phyloP scores from a whole-genome alignment of 2,329 filamentous ascomycete genomes.

The Pyrenochaeta sp. region DNA sequence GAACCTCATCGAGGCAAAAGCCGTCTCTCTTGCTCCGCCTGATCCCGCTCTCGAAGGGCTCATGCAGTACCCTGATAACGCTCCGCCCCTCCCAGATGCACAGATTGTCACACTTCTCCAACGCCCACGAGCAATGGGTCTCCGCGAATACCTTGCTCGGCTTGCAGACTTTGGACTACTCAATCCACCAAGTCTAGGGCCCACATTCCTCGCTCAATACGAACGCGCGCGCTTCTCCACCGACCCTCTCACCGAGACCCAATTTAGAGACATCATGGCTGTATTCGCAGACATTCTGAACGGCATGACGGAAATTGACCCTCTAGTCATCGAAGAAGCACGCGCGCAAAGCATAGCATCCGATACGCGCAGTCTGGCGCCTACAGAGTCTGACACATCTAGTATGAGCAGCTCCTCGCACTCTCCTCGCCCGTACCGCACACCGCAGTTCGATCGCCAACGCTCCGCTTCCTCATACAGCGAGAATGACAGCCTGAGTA shows the following conservation, averaged over 20 bases:
- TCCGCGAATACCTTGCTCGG: conserved; percentile 80
- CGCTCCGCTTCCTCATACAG: conserved; percentile 32
- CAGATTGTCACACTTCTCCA: conserved; percentile 76
- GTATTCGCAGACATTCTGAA: conserved; percentile 83
- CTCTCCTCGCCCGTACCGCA: conserved; percentile 37
- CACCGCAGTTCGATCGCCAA: conserved; percentile 32
- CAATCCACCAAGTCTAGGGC: conserved; percentile 57
- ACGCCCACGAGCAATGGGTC: conserved; percentile 72
- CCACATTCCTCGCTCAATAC: conserved; percentile 76
- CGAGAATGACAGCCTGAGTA: conserved; percentile 17
- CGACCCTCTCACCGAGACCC: conserved; percentile 69
- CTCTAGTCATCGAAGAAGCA: conserved; percentile 60
- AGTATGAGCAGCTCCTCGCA: conserved; percentile 27
- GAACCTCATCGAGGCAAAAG: conserved; percentile 90
- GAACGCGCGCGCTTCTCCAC: conserved; percentile 86
- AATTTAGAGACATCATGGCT: conserved; percentile 83
- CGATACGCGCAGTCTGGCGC: conserved; percentile 45
- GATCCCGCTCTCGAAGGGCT: conserved; percentile 53
- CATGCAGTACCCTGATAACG: conserved; percentile 33
- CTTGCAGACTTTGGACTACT: conserved; percentile 74
- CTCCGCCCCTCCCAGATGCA: conserved; percentile 63
- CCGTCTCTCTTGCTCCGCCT: conserved; percentile 80
- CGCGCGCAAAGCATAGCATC: conserved; percentile 36
- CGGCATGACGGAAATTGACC: conserved; percentile 73
- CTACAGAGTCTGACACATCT: conserved; percentile 34